phyloP scores from a whole-genome alignment of 1,284 basidiomycete genomes.

The Fomitopsis schrenkii region DNA sequence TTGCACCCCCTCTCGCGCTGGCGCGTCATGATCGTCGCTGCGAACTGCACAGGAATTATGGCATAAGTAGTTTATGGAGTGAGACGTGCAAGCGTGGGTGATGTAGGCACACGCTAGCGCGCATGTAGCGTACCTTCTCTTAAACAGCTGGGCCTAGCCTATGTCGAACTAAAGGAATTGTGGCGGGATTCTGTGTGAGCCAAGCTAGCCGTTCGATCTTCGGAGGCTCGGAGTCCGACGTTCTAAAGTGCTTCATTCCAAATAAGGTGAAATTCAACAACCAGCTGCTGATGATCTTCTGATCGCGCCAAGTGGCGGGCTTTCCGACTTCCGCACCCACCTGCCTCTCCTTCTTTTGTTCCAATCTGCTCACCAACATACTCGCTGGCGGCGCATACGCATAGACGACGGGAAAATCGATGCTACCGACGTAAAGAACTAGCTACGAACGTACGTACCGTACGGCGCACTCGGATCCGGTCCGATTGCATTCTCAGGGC shows the following conservation, averaged over 20 bases:
- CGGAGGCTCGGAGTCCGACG: neutral
- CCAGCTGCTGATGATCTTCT: neutral
- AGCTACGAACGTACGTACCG: neutral
- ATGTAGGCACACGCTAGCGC: too few species aligned
- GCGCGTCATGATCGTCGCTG: neutral
- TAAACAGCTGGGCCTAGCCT: too few species aligned
- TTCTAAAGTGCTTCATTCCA: neutral
- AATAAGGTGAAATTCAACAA: neutral
- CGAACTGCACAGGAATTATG: neutral
- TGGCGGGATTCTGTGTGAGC: neutral
- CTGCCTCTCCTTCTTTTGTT: neutral
- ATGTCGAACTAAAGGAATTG: neutral
- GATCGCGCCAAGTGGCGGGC: neutral
- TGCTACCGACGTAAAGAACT: neutral
- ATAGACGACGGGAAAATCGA: neutral
- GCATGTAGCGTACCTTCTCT: too few species aligned
- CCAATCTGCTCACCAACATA: neutral
- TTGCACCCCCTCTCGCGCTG: neutral
- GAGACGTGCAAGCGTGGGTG: neutral
- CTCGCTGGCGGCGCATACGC: neutral
- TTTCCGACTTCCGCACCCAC: neutral
- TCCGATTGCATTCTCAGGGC: neutral
- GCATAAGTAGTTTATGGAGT: neutral
- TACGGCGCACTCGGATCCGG: neutral
- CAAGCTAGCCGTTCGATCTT: neutral